These are phyloP conservation scores for Apiospora saccharicola DNA, from an alignment of 2,329 filamentous ascomycete genomes.

Conservation along the genomic window DNA sequence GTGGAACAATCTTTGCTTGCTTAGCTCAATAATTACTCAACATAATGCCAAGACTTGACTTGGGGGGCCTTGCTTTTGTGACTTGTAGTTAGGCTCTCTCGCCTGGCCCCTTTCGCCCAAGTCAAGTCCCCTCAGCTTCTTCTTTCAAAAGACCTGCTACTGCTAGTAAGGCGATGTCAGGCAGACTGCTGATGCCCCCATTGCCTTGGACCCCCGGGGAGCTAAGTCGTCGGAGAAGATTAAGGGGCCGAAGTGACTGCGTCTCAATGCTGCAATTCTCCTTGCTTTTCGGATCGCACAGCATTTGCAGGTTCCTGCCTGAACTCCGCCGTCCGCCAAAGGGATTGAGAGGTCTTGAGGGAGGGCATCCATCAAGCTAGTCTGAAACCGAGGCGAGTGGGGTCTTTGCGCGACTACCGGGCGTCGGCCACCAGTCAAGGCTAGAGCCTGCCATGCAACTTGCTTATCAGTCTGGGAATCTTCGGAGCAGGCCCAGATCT, in stretches of 20 bases:
- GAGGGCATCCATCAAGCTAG: not conserved
- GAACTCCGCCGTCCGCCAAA: not conserved
- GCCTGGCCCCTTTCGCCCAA: not conserved
- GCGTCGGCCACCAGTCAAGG: not conserved
- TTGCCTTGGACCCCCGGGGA: not conserved
- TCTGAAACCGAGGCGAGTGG: not conserved
- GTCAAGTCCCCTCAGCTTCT: too few species aligned
- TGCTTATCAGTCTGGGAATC: slow-evolving; percentile 19
- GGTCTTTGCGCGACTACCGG: slow-evolving; percentile 17
- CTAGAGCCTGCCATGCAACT: not conserved
- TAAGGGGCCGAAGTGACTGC: not conserved
- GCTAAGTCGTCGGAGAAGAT: not conserved
- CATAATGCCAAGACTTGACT: slow-evolving; percentile 9
- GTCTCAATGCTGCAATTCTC: not conserved
- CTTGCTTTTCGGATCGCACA: not conserved
- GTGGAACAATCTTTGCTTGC: not conserved
- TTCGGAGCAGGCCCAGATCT: slow-evolving; percentile 18
- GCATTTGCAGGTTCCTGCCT: not conserved
- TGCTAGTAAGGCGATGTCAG: not conserved
- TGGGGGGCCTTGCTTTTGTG: not conserved
- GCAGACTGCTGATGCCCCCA: not conserved
- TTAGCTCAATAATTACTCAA: not conserved
- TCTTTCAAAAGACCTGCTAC: too few species aligned
- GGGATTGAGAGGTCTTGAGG: not conserved
- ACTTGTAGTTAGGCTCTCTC: not conserved